Evolutionary conservation across 129 eudicot genomes (phyloP).

Genomic region (Escallonia rubra): DNA sequence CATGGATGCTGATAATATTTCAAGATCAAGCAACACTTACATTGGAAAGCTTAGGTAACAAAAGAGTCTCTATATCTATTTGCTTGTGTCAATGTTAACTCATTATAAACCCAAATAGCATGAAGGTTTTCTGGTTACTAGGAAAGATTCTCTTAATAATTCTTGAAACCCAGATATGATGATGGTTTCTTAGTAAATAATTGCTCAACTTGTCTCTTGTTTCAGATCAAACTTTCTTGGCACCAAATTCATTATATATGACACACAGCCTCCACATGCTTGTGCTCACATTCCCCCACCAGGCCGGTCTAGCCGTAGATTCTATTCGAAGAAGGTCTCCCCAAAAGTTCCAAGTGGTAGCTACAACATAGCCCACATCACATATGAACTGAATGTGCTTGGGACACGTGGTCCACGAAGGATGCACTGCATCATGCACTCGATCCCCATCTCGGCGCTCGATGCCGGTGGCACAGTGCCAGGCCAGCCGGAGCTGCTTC

Average conservation of each 20-base stretch:
- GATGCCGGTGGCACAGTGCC: conserved; percentile 75
- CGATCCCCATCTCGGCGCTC: conserved; percentile 68
- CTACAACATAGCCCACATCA: conserved; percentile 70
- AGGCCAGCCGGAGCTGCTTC: conserved; percentile 69
- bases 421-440: conserved; percentile 81
- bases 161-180: too few relatives aligned
- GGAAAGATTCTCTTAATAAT: too few relatives aligned
- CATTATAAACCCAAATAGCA: background rate
- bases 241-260: conserved; percentile 78
- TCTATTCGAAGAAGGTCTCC: conserved; percentile 68
- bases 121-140: too few relatives aligned
- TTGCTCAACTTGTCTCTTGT: background rate
- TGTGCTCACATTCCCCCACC: conserved; percentile 48
- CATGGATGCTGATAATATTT: conserved; percentile 75
- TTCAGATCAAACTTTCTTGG: conserved; percentile 84
- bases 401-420: conserved; percentile 86
- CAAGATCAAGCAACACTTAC: conserved; percentile 83
- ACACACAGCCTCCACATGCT: conserved; percentile 73
- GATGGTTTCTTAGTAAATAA: background rate
- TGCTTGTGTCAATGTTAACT: background rate
- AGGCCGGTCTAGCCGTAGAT: conserved; percentile 63
- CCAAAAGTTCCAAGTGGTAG: conserved; percentile 79
- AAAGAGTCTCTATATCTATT: background rate
- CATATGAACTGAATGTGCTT: conserved; percentile 73
- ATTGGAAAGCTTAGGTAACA: conserved; percentile 77